Evolutionary conservation across 495 filamentous ascomycete species (phyloP).

Genomic region (Mytilinidion resinicola): DNA sequence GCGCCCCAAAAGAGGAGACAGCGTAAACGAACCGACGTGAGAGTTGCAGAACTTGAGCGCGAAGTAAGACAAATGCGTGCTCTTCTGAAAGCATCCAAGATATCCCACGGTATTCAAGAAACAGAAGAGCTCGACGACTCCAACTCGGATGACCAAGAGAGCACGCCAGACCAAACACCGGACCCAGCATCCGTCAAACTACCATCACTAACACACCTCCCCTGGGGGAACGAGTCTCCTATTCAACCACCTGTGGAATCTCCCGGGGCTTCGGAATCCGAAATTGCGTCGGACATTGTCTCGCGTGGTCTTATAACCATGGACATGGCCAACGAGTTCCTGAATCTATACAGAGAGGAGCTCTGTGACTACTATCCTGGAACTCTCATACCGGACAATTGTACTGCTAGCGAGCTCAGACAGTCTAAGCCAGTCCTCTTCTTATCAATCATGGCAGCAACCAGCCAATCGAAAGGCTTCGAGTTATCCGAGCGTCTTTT

Average conservation of each 20-base stretch:
- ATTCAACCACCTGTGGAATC: background rate
- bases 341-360: slow-evolving; percentile 42
- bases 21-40: slow-evolving; percentile 24
- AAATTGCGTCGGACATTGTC: slow-evolving; percentile 36
- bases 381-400: slow-evolving; percentile 38
- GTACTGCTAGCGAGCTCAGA: slow-evolving; percentile 42
- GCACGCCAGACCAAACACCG: background rate
- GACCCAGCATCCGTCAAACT: background rate
- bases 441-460: slow-evolving; percentile 47
- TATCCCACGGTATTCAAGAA: slow-evolving; percentile 8
- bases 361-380: slow-evolving; percentile 40
- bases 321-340: slow-evolving; percentile 41
- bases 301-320: slow-evolving; percentile 46
- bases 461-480: slow-evolving; percentile 41
- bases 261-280: background rate
- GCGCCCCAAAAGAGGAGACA: slow-evolving; percentile 24
- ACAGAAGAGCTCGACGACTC: slow-evolving; percentile 11
- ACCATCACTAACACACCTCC: background rate
- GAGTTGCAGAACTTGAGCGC: slow-evolving; percentile 25
- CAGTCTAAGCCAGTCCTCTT: slow-evolving; percentile 45
- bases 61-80: slow-evolving; percentile 23
- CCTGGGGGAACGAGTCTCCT: background rate
- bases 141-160: slow-evolving; percentile 7
- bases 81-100: slow-evolving; percentile 17
- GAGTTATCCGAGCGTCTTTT: slow-evolving; percentile 42